Conservation (phyloP, 192 early-diverging fungal genomes). For the Coemansia sp. region DNA sequence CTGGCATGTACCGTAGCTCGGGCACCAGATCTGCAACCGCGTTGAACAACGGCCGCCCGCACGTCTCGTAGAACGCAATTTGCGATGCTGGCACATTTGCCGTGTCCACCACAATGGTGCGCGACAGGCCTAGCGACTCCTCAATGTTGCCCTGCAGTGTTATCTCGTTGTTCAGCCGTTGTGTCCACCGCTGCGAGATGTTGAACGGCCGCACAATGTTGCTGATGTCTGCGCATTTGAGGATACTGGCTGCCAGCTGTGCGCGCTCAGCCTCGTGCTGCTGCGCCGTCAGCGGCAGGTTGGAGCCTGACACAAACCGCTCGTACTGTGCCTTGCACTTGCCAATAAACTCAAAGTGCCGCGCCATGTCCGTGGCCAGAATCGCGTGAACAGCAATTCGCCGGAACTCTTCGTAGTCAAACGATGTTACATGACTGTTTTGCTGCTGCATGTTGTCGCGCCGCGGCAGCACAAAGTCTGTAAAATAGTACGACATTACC, state of each 20-base stretch:
- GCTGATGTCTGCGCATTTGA: constrained; percentile 83
- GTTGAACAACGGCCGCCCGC: constrained; percentile 53
- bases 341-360: constrained; percentile 74
- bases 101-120: constrained; percentile 36
- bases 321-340: constrained; percentile 65
- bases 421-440: constrained; percentile 9
- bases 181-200: constrained; percentile 67
- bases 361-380: constrained; percentile 79
- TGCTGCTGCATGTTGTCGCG: constrained; percentile 5
- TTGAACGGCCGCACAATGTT: constrained; percentile 74
- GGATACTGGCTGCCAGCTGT: constrained; percentile 65
- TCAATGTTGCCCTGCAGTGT: constrained; percentile 72
- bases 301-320: constrained; percentile 53
- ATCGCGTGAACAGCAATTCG: constrained; percentile 69
- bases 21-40: constrained; percentile 50
- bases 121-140: constrained; percentile 64
- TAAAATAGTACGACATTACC: constrained; percentile 54
- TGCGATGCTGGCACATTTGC: constrained; percentile 49
- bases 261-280: constrained; percentile 60
- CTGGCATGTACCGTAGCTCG: constrained; percentile 45
- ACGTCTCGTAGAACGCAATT: constrained; percentile 51
- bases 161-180: constrained; percentile 69
- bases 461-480: constrained; percentile 39
- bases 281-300: constrained; percentile 51
- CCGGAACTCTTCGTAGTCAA: constrained; percentile 68